Conservation (phyloP, 2,329 filamentous ascomycete species). For the Nigrospora osmanthi region DNA sequence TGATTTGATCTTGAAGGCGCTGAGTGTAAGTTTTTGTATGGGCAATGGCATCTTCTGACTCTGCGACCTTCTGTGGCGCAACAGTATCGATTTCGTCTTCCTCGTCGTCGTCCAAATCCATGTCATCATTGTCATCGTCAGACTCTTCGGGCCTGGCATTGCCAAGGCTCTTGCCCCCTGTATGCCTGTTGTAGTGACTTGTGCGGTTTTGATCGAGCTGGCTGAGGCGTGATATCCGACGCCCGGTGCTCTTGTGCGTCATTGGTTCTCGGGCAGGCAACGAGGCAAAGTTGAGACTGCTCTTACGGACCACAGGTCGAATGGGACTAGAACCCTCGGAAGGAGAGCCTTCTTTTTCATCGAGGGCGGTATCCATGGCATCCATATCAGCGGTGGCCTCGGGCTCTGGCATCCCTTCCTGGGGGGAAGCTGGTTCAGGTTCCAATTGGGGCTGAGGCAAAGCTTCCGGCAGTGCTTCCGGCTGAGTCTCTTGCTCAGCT, state of each 20-base stretch:
- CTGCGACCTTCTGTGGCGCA: constrained; percentile 28
- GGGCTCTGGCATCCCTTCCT: no score
- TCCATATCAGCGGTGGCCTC: no score
- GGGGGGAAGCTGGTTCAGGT: no score
- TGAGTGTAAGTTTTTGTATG: constrained; percentile 93
- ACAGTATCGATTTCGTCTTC: constrained; percentile 32
- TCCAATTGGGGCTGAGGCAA: no score
- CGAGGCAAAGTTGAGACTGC: constrained; percentile 89
- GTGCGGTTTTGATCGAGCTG: constrained; percentile 66
- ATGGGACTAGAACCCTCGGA: constrained; percentile 69
- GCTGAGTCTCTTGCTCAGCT: no score
- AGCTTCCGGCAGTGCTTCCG: no score
- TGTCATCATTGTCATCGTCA: constrained; percentile 33
- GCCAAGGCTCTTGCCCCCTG: constrained; percentile 66
- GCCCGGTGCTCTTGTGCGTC: constrained; percentile 75
- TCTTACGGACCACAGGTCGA: constrained; percentile 76
- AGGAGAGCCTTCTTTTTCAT: constrained; percentile 37
- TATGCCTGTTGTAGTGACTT: constrained; percentile 67
- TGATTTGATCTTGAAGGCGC: constrained; percentile 86
- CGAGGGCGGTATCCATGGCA: not conserved
- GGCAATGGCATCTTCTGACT: constrained; percentile 42
- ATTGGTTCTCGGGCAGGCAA: constrained; percentile 86
- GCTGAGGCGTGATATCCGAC: constrained; percentile 66
- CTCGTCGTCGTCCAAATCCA: constrained; percentile 40
- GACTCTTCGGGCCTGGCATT: constrained; percentile 29